Evolutionary conservation across 768 basidiomycete species (phyloP), one percentile per base, ranked within the genome.

Genomic region (Nevesoporus exiguus): DNA sequence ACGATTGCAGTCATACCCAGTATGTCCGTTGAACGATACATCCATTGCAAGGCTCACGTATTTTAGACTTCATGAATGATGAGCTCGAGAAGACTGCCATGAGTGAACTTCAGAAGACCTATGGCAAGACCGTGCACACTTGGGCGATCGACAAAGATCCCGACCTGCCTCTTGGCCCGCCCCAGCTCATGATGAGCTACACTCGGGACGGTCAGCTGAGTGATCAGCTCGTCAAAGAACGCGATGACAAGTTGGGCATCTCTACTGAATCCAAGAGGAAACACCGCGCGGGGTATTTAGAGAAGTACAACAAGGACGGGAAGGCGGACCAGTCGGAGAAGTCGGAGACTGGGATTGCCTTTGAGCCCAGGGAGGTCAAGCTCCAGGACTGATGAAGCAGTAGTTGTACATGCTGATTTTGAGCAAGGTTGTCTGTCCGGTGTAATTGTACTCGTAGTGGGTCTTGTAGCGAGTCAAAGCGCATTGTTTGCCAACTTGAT

Each of bases 101-200:
- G 76, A 66, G 71, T 9, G 72, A 76, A 52, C 64, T 79, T 3
- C 76, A 80, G 51, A 64, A 68, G 42, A 76, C 77, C 3, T 81
- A 79, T 53, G 80, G 77, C 37, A 81, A 79, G 68, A 65, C 71
- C 5, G 67, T 74, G 29, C 70, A 73, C n/a, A 74, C 72, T 11
- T 75, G 75, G 71, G 61, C 69, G 13, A 56, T 59, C 42, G 77
- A 78, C 55, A 66, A 65, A 30, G 54, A 73, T 54, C 72, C 76
- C 0, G 74, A 76, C 33, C 52, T 76, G 24, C 76, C 75, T 3
- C 63, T 80, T 39, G 78, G 77, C 17, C 77, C 75, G 1, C 79
- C 78, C 2, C 64, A 70, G 36, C 67, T 79, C 43, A 78, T 80
- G 80, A 74, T 77, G 71, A 66, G 73, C 21, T 75, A 73, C 58